phyloP scores from a whole-genome alignment of 257 asterid species.

The Plantago major region DNA sequence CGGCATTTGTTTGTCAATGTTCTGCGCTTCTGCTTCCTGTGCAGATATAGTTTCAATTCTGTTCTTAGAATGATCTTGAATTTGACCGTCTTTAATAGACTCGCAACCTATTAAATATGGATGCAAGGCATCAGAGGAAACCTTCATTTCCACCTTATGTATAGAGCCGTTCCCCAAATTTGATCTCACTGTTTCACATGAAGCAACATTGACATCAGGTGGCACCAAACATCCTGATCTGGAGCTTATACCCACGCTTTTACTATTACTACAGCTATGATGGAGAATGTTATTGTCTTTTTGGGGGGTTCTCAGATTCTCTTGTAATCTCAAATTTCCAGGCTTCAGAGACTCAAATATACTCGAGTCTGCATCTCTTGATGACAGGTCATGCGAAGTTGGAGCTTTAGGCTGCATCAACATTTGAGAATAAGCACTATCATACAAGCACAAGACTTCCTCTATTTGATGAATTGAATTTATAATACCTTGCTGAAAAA shows the following conservation, averaged over 20 bases:
- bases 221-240: conserved; percentile 27
- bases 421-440: conserved; percentile 23
- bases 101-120: conserved; percentile 21
- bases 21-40: conserved; percentile 34
- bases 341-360: conserved; percentile 33
- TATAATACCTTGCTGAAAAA: conserved; percentile 73
- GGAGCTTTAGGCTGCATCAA: conserved; percentile 71
- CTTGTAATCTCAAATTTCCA: conserved; percentile 34
- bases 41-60: conserved; percentile 14
- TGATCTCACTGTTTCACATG: conserved; percentile 28
- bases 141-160: conserved; percentile 27
- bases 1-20: conserved; percentile 31
- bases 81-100: conserved; percentile 22
- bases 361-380: conserved; percentile 30
- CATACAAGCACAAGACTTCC: conserved; percentile 14
- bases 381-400: conserved; percentile 28
- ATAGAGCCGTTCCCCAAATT: conserved; percentile 23
- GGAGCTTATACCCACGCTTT: conserved; percentile 28
- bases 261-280: conserved; percentile 24
- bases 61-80: conserved; percentile 24
- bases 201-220: conserved; percentile 26
- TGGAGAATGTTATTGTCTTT: conserved; percentile 17
- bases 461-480: conserved; percentile 21
- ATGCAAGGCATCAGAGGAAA: conserved; percentile 26
- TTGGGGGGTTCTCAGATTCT: conserved; percentile 27